These are phyloP conservation scores for Candida palmyrensis DNA, from an alignment of 805 yeast species.

Conservation along the genomic window DNA sequence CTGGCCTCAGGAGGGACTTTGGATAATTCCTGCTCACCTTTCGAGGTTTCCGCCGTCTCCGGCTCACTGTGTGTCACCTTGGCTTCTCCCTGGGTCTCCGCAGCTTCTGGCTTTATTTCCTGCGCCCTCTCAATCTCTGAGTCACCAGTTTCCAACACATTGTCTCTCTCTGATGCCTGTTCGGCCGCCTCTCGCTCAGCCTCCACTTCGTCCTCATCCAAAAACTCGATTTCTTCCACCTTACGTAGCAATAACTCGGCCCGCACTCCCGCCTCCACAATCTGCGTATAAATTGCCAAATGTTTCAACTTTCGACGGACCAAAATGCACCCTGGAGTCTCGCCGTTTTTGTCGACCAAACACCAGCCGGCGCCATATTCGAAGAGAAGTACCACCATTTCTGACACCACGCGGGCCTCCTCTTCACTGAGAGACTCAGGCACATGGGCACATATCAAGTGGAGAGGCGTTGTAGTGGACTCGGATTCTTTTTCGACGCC, in stretches of 20 bases:
- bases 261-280: constrained; percentile 84
- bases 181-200: constrained; percentile 11
- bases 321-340: constrained; percentile 84
- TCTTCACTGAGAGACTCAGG: constrained; percentile 44
- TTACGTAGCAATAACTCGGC: constrained; percentile 80
- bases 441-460: constrained; percentile 54
- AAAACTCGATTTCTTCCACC: constrained; percentile 61
- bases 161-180: constrained; percentile 4
- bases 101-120: constrained; percentile 22
- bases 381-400: constrained; percentile 62
- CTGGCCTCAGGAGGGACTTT: background rate
- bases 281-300: constrained; percentile 35
- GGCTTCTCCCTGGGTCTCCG: constrained; percentile 1
- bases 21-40: constrained; percentile 1
- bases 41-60: constrained; percentile 2
- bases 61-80: constrained; percentile 5
- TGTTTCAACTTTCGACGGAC: constrained; percentile 43
- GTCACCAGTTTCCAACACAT: constrained; percentile 6
- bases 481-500: constrained; percentile 30
- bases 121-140: constrained; percentile 11
- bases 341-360: constrained; percentile 60
- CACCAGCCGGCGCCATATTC: constrained; percentile 94
- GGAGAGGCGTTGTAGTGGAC: constrained; percentile 73
- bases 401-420: constrained; percentile 34
- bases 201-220: constrained; percentile 32